These are phyloP conservation scores for Strobilomyces echinocephalus DNA, from an alignment of 768 basidiomycete genomes.

Conservation along the genomic window DNA sequence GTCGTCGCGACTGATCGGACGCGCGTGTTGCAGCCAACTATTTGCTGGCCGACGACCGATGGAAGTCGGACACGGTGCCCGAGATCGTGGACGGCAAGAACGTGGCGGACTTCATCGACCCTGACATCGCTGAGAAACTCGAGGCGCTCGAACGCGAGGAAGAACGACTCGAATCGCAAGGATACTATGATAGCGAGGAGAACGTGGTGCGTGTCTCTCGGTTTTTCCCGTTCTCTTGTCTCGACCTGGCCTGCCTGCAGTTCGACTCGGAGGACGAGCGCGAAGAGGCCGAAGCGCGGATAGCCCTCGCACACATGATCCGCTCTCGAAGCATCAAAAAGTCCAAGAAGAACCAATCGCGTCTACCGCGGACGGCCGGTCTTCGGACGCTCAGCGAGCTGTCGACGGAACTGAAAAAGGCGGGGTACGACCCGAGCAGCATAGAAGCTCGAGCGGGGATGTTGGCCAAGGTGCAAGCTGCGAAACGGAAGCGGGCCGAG, in stretches of 20 bases:
- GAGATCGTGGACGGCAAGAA: constrained; percentile 99
- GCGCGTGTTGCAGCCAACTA: constrained; percentile 80
- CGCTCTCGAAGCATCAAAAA: constrained; percentile 77
- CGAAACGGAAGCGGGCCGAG: constrained; percentile 57
- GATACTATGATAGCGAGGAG: constrained; percentile 89
- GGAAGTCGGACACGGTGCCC: constrained; percentile 97
- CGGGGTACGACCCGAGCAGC: constrained; percentile 82
- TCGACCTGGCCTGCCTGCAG: constrained; percentile 17
- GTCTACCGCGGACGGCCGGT: constrained; percentile 70
- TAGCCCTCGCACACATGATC: constrained; percentile 62
- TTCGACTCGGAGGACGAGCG: constrained; percentile 73
- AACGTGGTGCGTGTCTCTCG: constrained; percentile 58
- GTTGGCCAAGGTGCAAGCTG: constrained; percentile 68
- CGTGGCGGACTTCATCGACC: constrained; percentile 96
- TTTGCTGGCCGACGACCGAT: constrained; percentile 79
- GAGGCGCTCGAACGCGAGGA: constrained; percentile 97
- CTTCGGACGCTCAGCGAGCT: constrained; percentile 68
- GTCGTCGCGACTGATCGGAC: background rate
- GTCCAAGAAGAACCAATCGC: constrained; percentile 79
- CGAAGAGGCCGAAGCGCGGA: constrained; percentile 59
- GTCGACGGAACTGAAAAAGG: constrained; percentile 74
- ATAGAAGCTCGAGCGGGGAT: constrained; percentile 86
- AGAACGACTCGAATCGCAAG: constrained; percentile 88
- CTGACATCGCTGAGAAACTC: constrained; percentile 94
- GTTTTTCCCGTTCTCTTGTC: background rate